These are phyloP conservation scores for Capronia epimyces DNA, from an alignment of 2,329 filamentous ascomycete genomes.

Conservation along the genomic window DNA sequence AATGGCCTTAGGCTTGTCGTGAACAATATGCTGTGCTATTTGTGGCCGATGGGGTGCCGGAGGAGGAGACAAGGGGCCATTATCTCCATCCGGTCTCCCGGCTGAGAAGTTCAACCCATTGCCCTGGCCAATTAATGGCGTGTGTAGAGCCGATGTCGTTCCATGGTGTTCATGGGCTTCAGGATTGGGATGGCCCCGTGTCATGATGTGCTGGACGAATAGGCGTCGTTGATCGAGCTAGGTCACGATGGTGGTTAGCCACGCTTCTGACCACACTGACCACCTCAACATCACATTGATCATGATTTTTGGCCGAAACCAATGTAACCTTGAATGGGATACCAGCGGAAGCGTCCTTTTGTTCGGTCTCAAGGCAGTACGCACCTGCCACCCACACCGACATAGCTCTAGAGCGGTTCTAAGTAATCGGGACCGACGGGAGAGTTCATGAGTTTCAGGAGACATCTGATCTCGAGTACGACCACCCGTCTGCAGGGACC, in stretches of 20 bases:
- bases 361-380: neutral
- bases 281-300: neutral
- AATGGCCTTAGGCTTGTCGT: neutral
- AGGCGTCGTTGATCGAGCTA: neutral
- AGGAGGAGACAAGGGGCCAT: neutral
- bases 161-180: too few relatives aligned
- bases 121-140: neutral
- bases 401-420: conserved; percentile 3
- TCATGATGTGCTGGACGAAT: too few relatives aligned
- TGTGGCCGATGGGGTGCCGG: conserved; percentile 11
- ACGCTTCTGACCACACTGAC: neutral
- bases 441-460: too few relatives aligned
- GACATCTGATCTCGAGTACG: too few relatives aligned
- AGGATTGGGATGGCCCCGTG: too few relatives aligned
- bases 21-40: conserved; percentile 4
- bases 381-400: conserved; percentile 5
- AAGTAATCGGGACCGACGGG: conserved; percentile 10
- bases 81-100: neutral
- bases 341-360: conserved; percentile 18
- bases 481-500: too few relatives aligned
- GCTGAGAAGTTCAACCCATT: conserved; percentile 4
- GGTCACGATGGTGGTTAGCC: neutral
- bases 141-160: too few relatives aligned
- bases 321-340: conserved; percentile 9
- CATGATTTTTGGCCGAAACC: neutral